Percentiles rank a stretch among this genome's conserved stretches.
These are phyloP conservation scores for Ajuga chamaepitys DNA, from an alignment of 257 asterid species.

Conservation along the genomic window DNA sequence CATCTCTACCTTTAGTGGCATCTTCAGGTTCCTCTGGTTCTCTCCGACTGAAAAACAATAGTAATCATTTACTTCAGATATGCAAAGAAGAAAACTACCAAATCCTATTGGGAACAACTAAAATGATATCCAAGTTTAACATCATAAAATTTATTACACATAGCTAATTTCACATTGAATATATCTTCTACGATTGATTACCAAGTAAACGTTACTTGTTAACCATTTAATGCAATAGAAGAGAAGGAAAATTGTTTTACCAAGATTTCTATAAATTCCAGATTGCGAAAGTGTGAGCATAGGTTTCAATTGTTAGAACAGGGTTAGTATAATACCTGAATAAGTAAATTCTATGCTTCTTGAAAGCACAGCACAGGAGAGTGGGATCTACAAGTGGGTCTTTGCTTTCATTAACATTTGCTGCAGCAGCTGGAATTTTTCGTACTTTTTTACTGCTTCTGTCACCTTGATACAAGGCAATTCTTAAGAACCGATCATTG, in stretches of 20 bases:
- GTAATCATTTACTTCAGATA: slow-evolving; percentile 11
- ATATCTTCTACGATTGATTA: neutral
- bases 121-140: neutral
- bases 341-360: slow-evolving; percentile 88
- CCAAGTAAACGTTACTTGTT: neutral
- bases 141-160: neutral
- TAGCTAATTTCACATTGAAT: neutral
- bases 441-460: slow-evolving; percentile 78
- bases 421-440: slow-evolving; percentile 84
- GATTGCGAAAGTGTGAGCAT: neutral
- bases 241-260: neutral
- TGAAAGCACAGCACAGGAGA: slow-evolving; percentile 95
- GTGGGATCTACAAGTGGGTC: slow-evolving; percentile 93
- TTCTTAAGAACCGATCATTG: slow-evolving; percentile 88
- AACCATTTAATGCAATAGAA: neutral
- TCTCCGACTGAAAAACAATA: slow-evolving; percentile 55
- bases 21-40: slow-evolving; percentile 99
- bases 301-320: neutral
- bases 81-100: neutral
- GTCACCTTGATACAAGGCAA: slow-evolving; percentile 97
- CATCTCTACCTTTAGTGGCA: slow-evolving; percentile 95
- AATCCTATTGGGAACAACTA: neutral
- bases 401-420: slow-evolving; percentile 85
- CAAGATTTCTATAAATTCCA: neutral
- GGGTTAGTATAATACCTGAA: slow-evolving; percentile 56